Conservation (phyloP, 164 flowering plant genomes). For the Chimonanthus salicifolius region DNA sequence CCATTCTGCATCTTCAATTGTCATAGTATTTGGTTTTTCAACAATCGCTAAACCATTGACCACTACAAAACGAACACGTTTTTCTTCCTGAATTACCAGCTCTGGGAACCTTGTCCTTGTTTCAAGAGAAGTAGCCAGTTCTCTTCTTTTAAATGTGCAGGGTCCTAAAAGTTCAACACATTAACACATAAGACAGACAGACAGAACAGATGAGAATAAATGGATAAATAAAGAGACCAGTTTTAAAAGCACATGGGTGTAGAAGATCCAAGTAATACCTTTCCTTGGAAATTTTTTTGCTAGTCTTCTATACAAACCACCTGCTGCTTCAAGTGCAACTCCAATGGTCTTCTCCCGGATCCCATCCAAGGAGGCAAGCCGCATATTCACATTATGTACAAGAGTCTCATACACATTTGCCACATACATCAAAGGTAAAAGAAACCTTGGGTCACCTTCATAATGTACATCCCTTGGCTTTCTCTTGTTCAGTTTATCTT, state of each 20-base stretch:
- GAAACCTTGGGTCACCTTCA: slow-evolving; percentile 91
- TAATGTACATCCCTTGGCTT: slow-evolving; percentile 61
- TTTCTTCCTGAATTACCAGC: slow-evolving; percentile 92
- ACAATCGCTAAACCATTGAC: slow-evolving; percentile 87
- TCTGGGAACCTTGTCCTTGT: slow-evolving; percentile 95
- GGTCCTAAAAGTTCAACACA: slow-evolving; percentile 40
- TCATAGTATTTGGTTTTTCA: slow-evolving; percentile 67
- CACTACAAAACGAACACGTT: slow-evolving; percentile 98
- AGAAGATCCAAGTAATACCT: slow-evolving; percentile 39
- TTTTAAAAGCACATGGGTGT: background rate
- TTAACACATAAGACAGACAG: slow-evolving; percentile 1
- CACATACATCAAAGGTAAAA: slow-evolving; percentile 93
- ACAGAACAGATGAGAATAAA: background rate
- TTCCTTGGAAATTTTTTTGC: slow-evolving; percentile 84
- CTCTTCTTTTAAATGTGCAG: slow-evolving; percentile 72
- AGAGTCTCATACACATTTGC: slow-evolving; percentile 91
- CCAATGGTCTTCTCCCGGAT: slow-evolving; percentile 92
- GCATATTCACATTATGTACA: slow-evolving; percentile 67
- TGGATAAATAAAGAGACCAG: background rate
- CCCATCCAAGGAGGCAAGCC: slow-evolving; percentile 72
- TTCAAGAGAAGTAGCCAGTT: slow-evolving; percentile 92
- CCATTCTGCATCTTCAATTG: slow-evolving; percentile 85
- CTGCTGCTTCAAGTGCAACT: slow-evolving; percentile 98
- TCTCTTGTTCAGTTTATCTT: slow-evolving; percentile 71
- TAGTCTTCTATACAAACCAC: slow-evolving; percentile 89